Evolutionary conservation across 164 flowering plant genomes (phyloP), one percentile per base, ranked within the genome.

Genomic region (Umbellularia californica): DNA sequence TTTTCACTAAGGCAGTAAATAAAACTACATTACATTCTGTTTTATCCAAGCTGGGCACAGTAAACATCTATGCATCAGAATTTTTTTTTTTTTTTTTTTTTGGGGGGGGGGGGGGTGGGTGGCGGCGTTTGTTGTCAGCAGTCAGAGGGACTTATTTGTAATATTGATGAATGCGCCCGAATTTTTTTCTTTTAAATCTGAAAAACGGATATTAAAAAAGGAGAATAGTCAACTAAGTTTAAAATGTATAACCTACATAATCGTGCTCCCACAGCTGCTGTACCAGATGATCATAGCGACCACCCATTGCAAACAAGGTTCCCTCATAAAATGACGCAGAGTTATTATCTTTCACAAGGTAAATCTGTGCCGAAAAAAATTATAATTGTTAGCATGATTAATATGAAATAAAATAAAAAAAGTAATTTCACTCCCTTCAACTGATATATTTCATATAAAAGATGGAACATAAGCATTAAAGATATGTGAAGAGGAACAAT

Each of bases 281-380:
- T 75, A 95, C 85, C 82, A 95, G 73, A 79, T 88, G 83, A 74
- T 95, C 97, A 85, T 95, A 93, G 72, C 96, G 92, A 30, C 99
- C 98, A 72, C 99, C 99, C 79, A 88, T 78, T 71, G 97, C 97
- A 75, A 95, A 91, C 87, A 95, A 76, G 52, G 79, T 75, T 58
- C 90, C 89, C 71, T 90, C 95, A 70, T 20, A 76, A 71, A 81
- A 80, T 69, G 90, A 79, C 47, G 90, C 92, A 76, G 88, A 69
- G 79, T 69, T 82, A 69, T 84, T 86, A 58, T 87, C 94, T 78
- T 86, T 85, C 72, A 77, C 78, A 55, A 84, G 76, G 81, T 86
- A 91, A 68, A 93, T 81, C 99, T 95, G 88, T 33, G 70, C 51
- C 15, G 58, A 58, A 14, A 27, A 68, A 81, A 58, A 9, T 19